A percentile compares a stretch with the other conserved stretches of the same genome.
phyloP scores from a whole-genome alignment of 2,329 filamentous ascomycete genomes.

The Ophiostoma angusticollis region DNA sequence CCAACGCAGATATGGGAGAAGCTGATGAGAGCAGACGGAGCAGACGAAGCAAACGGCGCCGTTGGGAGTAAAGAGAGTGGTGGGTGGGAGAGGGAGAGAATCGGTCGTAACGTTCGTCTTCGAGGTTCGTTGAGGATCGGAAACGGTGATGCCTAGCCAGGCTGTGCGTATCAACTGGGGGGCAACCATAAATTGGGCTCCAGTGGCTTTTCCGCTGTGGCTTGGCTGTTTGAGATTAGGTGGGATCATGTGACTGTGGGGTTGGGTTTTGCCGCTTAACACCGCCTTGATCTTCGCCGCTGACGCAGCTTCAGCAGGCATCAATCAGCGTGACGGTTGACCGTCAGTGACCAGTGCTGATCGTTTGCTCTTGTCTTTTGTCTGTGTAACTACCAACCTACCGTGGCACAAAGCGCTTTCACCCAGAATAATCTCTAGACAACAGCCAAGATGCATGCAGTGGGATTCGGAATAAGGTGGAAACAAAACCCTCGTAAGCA shows the following conservation, averaged over 20 bases:
- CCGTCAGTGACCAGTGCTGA: conserved; percentile 1
- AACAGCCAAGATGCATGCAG: no score
- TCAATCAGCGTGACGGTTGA: no score
- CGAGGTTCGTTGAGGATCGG: neutral
- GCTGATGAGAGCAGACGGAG: no score
- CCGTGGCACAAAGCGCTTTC: no score
- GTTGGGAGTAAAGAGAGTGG: neutral
- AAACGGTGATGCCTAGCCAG: conserved; percentile 9
- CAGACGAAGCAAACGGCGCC: neutral
- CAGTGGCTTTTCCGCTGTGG: no score
- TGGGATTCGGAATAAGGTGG: no score
- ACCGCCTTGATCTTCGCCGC: conserved; percentile 1
- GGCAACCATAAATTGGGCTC: no score
- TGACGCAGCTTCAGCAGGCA: neutral
- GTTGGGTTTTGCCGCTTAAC: conserved; percentile 1
- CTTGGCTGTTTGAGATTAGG: no score
- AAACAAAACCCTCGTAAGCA: no score
- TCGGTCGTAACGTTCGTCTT: neutral
- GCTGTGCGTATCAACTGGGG: conserved; percentile 2
- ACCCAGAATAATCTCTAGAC: no score
- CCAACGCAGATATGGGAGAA: neutral
- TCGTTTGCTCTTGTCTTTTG: neutral
- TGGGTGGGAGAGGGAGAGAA: neutral
- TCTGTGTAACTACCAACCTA: no score
- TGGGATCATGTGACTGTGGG: conserved; percentile 11